Conservation (phyloP, 1,139 yeast genomes). For the Pichia kudriavzevii region DNA sequence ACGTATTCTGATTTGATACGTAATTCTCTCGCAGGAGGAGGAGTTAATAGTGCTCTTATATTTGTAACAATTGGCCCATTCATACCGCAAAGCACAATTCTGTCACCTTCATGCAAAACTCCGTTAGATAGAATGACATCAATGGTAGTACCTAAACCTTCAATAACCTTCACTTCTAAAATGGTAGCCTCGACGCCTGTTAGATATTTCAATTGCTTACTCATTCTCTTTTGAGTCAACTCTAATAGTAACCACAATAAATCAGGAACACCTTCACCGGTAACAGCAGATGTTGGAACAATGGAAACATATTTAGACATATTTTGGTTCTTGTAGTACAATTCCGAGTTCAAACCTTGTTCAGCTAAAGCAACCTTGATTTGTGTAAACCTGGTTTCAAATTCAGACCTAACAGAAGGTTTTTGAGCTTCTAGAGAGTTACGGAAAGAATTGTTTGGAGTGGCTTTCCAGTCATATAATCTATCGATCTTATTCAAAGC, state of each 20-base stretch:
- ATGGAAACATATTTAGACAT: conserved; percentile 88
- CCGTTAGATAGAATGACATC: conserved; percentile 97
- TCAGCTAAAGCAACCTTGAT: conserved; percentile 91
- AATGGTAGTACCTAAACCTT: conserved; percentile 97
- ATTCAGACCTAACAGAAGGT: conserved; percentile 83
- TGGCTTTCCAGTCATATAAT: conserved; percentile 86
- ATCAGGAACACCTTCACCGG: conserved; percentile 99
- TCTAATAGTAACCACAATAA: conserved; percentile 91
- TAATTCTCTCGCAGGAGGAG: conserved; percentile 94
- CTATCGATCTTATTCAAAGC: conserved; percentile 97
- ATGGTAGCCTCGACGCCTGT: conserved; percentile 92
- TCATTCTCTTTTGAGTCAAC: conserved; percentile 97
- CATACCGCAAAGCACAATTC: conserved; percentile 93
- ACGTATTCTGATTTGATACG: conserved; percentile 92
- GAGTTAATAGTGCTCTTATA: conserved; percentile 91
- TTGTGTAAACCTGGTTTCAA: conserved; percentile 76
- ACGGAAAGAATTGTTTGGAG: conserved; percentile 91
- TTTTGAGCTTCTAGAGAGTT: conserved; percentile 81
- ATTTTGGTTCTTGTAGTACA: conserved; percentile 91
- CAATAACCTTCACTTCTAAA: conserved; percentile 96
- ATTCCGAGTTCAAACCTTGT: conserved; percentile 96
- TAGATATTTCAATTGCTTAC: conserved; percentile 94
- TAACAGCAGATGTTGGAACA: conserved; percentile 97
- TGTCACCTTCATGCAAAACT: conserved; percentile 87
- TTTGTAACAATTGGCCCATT: conserved; percentile 98